phyloP scores from a whole-genome alignment of 257 asterid species.

The Solanum tacnaense region DNA sequence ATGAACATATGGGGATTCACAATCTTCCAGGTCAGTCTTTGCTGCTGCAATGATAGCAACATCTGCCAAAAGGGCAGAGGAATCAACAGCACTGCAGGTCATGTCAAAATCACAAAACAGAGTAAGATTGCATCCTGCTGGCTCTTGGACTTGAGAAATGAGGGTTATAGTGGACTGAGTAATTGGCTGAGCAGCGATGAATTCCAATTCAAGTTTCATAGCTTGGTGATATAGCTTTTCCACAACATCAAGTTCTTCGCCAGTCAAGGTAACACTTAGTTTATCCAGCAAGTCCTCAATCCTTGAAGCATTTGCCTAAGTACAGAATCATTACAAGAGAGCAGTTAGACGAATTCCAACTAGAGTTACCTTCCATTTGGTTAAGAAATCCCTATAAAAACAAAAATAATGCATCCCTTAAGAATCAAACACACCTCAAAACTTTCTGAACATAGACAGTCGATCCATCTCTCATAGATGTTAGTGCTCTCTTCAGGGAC shows the following conservation, averaged over 20 bases:
- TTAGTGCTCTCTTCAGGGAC: slow-evolving; percentile 27
- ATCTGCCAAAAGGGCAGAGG: slow-evolving; percentile 62
- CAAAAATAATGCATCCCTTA: neutral
- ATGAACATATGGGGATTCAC: slow-evolving; percentile 5
- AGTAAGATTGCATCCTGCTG: slow-evolving; percentile 23
- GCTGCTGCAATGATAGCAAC: slow-evolving; percentile 41
- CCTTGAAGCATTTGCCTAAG: slow-evolving; percentile 49
- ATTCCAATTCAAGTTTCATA: slow-evolving; percentile 48
- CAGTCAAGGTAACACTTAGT: slow-evolving; percentile 48
- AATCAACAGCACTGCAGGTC: slow-evolving; percentile 55
- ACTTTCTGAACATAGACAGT: slow-evolving; percentile 36
- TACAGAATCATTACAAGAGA: slow-evolving; percentile 13
- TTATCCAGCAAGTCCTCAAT: slow-evolving; percentile 60
- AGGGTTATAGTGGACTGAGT: slow-evolving; percentile 38
- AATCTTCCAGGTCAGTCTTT: slow-evolving; percentile 11
- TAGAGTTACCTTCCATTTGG: neutral
- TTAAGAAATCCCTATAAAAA: neutral
- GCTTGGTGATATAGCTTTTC: slow-evolving; percentile 60
- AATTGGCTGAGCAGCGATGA: slow-evolving; percentile 43
- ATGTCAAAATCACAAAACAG: slow-evolving; percentile 52
- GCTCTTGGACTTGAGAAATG: slow-evolving; percentile 24
- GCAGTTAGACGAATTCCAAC: slow-evolving; percentile 9
- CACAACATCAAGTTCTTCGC: slow-evolving; percentile 55
- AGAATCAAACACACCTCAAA: slow-evolving; percentile 36
- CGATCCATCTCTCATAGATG: slow-evolving; percentile 52